phyloP scores from a whole-genome alignment of 495 filamentous ascomycete species.

The Eremomyces bilateralis region DNA sequence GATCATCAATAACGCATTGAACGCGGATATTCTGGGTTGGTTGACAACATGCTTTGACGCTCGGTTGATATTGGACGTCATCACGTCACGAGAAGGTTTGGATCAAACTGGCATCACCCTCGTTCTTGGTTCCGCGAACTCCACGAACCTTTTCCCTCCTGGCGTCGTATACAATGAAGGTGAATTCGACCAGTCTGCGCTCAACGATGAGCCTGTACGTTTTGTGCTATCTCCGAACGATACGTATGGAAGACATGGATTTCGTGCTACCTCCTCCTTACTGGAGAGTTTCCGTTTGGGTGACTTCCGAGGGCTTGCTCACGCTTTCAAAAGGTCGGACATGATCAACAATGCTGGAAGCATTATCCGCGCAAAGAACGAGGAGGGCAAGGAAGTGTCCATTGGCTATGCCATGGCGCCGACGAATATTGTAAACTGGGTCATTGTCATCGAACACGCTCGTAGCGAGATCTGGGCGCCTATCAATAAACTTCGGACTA shows the following conservation, averaged over 20 bases:
- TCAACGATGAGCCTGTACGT: constrained; percentile 10
- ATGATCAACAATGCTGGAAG: constrained; percentile 38
- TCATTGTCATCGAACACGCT: constrained; percentile 57
- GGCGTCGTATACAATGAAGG: constrained; percentile 11
- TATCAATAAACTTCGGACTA: constrained; percentile 46
- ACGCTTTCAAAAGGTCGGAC: constrained; percentile 26
- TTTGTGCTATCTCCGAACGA: constrained; percentile 24
- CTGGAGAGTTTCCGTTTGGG: constrained; percentile 32
- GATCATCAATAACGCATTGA: constrained; percentile 38
- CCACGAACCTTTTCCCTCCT: constrained; percentile 38
- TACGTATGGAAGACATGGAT: constrained; percentile 24
- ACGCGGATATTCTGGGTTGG: constrained; percentile 43
- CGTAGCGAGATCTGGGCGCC: constrained; percentile 52
- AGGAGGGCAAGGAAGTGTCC: constrained; percentile 39
- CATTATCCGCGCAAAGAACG: constrained; percentile 43
- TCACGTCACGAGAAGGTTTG: constrained; percentile 41
- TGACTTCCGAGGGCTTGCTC: constrained; percentile 32
- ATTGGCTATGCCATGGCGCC: constrained; percentile 48
- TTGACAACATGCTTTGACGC: constrained; percentile 52
- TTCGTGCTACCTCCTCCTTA: constrained; percentile 21
- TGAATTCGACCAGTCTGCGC: no score
- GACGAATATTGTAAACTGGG: constrained; percentile 51
- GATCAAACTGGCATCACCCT: constrained; percentile 43
- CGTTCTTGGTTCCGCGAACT: constrained; percentile 39
- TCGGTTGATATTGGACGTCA: constrained; percentile 31